These are phyloP conservation scores for Tolypocladium guangdongense DNA, from an alignment of 2,329 filamentous ascomycete species.

Conservation along the genomic window DNA sequence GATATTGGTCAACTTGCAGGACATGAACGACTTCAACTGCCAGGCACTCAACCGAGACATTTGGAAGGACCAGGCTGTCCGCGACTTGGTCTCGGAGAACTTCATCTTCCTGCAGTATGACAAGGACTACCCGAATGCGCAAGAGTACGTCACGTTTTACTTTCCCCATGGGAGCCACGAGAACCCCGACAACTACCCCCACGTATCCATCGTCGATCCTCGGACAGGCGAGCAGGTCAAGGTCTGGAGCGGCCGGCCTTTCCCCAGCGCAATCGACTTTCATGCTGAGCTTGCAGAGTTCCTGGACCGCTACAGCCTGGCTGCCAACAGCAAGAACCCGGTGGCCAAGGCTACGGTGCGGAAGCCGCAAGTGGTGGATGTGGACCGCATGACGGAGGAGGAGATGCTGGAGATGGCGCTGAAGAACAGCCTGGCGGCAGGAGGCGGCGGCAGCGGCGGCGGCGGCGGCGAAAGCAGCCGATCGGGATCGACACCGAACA, in stretches of 20 bases:
- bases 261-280: conserved; percentile 68
- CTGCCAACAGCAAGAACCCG: conserved; percentile 81
- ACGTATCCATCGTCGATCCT: conserved; percentile 92
- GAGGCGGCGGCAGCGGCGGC: conserved; percentile 18
- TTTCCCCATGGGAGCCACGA: conserved; percentile 61
- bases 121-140: conserved; percentile 69
- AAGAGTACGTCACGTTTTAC: conserved; percentile 84
- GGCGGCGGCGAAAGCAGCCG: conserved; percentile 16
- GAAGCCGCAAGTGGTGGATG: conserved; percentile 56
- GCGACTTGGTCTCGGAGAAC: conserved; percentile 74
- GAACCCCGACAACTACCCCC: conserved; percentile 81
- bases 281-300: conserved; percentile 90
- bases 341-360: conserved; percentile 59
- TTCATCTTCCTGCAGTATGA: conserved; percentile 94
- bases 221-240: conserved; percentile 96
- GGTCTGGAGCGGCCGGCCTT: conserved; percentile 79
- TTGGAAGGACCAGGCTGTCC: conserved; percentile 79
- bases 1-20: conserved; percentile 92
- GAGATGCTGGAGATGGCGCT: conserved; percentile 94
- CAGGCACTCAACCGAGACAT: conserved; percentile 89
- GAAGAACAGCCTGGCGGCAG: conserved; percentile 64
- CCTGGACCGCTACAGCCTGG: conserved; percentile 90
- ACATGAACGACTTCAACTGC: conserved; percentile 87
- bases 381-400: conserved; percentile 88
- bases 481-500: conserved; percentile 34